These are phyloP conservation scores for Claviceps lovelessii DNA, from an alignment of 2,329 filamentous ascomycete species.

Conservation along the genomic window DNA sequence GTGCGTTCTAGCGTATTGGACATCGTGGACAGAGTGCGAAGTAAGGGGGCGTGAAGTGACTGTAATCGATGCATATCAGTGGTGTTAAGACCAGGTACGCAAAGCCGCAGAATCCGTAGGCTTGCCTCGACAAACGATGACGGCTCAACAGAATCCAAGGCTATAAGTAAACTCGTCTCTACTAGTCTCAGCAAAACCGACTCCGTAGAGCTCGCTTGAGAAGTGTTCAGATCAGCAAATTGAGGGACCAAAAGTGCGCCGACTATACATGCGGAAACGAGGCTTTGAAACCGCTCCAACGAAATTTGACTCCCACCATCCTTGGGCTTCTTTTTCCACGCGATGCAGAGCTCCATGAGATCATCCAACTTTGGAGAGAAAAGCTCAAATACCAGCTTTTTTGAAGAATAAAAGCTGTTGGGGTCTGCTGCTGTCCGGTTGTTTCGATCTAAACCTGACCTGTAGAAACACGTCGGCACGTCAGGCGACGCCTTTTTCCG, in stretches of 20 bases:
- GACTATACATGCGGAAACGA: conserved; percentile 33
- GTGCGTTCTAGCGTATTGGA: conserved; percentile 14
- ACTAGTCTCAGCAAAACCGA: conserved; percentile 26
- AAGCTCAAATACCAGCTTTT: conserved; percentile 38
- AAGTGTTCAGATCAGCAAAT: conserved; percentile 31
- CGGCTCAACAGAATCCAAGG: conserved; percentile 31
- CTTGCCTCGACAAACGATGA: conserved; percentile 30
- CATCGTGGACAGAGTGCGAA: conserved; percentile 29
- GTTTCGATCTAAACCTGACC: conserved; percentile 4
- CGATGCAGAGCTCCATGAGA: conserved; percentile 29
- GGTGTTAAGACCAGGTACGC: conserved; percentile 30
- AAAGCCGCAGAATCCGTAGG: conserved; percentile 29
- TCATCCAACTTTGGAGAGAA: conserved; percentile 39
- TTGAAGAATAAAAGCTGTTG: conserved; percentile 26
- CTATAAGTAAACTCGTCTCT: conserved; percentile 25
- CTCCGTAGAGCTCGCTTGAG: conserved; percentile 35
- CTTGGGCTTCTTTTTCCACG: conserved; percentile 30
- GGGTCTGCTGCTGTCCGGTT: conserved; percentile 14
- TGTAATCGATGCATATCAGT: conserved; percentile 24
- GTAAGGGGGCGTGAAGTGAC: conserved; percentile 24
- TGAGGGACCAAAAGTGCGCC: conserved; percentile 33
- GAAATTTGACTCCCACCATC: conserved; percentile 37
- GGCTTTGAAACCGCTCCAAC: conserved; percentile 36
- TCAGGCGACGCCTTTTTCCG: conserved; percentile 5
- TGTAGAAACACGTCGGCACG: not conserved